Evolutionary conservation across 108 stramenopile species (phyloP), one percentile per base, ranked within the genome.

Genomic region (Nitzschia sp.): DNA sequence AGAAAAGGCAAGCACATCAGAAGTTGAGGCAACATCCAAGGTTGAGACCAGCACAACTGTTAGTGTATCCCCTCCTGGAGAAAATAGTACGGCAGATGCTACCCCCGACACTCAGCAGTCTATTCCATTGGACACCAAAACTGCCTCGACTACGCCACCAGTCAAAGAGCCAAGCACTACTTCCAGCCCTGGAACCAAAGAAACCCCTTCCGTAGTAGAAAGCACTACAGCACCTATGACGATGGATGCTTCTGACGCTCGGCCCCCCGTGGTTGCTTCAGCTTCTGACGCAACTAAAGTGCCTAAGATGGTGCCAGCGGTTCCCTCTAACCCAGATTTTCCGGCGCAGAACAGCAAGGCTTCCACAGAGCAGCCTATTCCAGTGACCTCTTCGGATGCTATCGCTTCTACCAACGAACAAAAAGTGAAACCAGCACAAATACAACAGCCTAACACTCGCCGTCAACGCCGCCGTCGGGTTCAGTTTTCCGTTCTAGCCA

Each of bases 401-500:
- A 46, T 3, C 5, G 14, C 14, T 19, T 12, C 11, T 24, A 20
- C 62, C 21, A 63, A 5, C 0, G 38, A 38, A 12, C 20, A 15
- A 41, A 40, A 10, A 14, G 42, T 15, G 19, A 9, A 11, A 5
- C 1, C 44, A 15, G 9, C 44, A 15, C 12, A 25, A 15, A 0
- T 59, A 7, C 20, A 44, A 51, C 22, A 21, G 12, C 51, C 44
- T 1, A 11, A 20, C 22, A 6, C 56, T 7, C 21, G 25, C 34
- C 71, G 70, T 51, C 70, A 63, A 29, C 59, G 87, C 19, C 75
- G 87, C 22, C 78, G 76, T 10, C 75, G 88, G 37, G 77, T 85
- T 15, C 77, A 77, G 24, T 92, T 80, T 58, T 69, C 78, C 3
- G 84, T 81, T 0, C 67, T 92, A 79, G 65, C 56, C 41, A 84